Evolutionary conservation across 306 rosid species (phyloP), one percentile per base, ranked within the genome.

Genomic region (Corylus heterophylla): DNA sequence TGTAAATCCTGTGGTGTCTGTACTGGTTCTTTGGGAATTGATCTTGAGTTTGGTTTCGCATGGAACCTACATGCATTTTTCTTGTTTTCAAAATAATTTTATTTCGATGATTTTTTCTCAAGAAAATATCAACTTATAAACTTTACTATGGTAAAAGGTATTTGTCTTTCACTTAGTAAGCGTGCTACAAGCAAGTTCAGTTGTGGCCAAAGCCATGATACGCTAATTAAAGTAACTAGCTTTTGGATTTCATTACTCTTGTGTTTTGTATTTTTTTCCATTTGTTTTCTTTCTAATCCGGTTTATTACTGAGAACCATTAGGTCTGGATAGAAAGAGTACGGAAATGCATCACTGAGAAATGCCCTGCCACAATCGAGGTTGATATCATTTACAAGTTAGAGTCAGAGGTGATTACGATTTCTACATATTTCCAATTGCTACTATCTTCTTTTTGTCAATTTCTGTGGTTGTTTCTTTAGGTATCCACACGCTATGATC

Each of bases 241-340:
- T 59, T 59, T 59, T 39, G 72, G 17, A 39, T 67, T 75, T 59
- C 39, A 20, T 64, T 49, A 22, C 61, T 73, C 59, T 66, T 37
- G 16, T 76, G 12, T 49, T 74, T 85, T 39, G 2, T 42, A 54
- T 67, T 69, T 42, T 50, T 47, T 48, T 25, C 55, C 74, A 27
- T 54, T 35, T n/a, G 13, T 72, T 44, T 66, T n/a, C 5, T 49
- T 69, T 66, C 84, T 83, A 74, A 81, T 54, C 18, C 78, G 62
- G 55, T 77, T 86, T 69, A 39, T 61, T 80, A 35, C 73, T 63
- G 87, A 35, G 73, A 75, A 20, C 35, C 14, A 35, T 77, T 77
- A 95, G 98, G 85, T 84, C 81, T 93, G 95, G 90, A 84, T 87
- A 74, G 88, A 78, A 81, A 86, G 84, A 11, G 84, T 88, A 66